Percentiles rank a stretch among this genome's conserved stretches.
These are phyloP conservation scores for Stagonosporopsis vannaccii DNA, from an alignment of 2,329 filamentous ascomycete species.

Conservation along the genomic window DNA sequence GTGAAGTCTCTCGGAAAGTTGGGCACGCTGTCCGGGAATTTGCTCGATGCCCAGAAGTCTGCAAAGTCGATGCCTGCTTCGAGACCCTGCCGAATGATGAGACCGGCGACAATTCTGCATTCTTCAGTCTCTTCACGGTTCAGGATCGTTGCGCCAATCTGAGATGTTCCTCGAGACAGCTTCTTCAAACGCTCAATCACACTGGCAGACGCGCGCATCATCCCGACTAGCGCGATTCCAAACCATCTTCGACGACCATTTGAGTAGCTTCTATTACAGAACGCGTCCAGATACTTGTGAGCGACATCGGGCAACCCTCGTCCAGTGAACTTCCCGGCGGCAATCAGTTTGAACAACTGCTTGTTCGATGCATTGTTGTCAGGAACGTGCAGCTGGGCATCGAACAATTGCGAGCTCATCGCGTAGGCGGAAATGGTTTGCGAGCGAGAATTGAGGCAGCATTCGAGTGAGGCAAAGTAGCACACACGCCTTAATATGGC, in stretches of 20 bases:
- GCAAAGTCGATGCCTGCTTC: conserved; percentile 30
- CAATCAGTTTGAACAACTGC: conserved; percentile 27
- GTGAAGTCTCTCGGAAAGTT: conserved; percentile 31
- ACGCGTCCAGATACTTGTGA: conserved; percentile 36
- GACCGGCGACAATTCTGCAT: conserved; percentile 40
- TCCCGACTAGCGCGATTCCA: conserved; percentile 39
- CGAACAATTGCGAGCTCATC: conserved; percentile 28
- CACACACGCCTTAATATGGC: conserved; percentile 4
- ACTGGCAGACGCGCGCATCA: conserved; percentile 29
- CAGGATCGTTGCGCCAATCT: conserved; percentile 38
- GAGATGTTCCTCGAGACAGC: conserved; percentile 16
- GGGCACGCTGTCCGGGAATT: conserved; percentile 28
- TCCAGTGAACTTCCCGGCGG: conserved; percentile 18
- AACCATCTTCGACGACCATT: conserved; percentile 38
- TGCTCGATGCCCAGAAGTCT: conserved; percentile 39
- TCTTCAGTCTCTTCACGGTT: conserved; percentile 34
- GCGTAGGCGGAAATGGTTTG: background rate
- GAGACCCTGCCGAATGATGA: conserved; percentile 39
- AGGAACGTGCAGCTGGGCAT: conserved; percentile 30
- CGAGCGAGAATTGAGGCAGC: conserved; percentile 1
- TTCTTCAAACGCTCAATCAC: conserved; percentile 27
- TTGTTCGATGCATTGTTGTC: conserved; percentile 30
- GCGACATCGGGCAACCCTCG: conserved; percentile 22
- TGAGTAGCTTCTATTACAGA: conserved; percentile 31
- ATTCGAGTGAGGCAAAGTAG: conserved; percentile 10